Conservation (phyloP, 73 alveolate genomes). For the Urostyla sp. region DNA sequence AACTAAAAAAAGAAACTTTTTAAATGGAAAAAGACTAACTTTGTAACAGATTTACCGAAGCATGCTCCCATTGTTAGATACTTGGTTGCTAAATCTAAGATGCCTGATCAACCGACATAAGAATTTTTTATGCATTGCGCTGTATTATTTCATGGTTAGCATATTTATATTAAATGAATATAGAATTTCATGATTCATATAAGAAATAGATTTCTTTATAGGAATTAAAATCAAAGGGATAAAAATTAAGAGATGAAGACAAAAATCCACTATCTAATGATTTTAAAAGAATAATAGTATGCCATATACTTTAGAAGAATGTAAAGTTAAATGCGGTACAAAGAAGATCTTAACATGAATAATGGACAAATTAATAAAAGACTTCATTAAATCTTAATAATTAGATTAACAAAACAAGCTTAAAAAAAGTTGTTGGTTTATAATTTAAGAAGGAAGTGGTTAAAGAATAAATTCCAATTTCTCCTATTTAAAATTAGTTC, state of each 20-base stretch:
- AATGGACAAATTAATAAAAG: no score
- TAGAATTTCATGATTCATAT: conserved; percentile 23
- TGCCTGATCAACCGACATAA: background rate
- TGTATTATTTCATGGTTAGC: background rate
- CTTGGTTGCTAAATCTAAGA: conserved; percentile 54
- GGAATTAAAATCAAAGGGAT: background rate
- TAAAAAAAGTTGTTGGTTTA: no score
- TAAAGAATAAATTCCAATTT: background rate
- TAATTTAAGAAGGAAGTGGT: background rate
- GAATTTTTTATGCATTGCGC: conserved; percentile 30
- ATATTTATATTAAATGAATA: background rate
- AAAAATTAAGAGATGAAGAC: conserved; percentile 39
- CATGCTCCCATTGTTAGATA: conserved; percentile 54
- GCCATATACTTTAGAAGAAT: conserved; percentile 45
- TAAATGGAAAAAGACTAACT: conserved; percentile 67
- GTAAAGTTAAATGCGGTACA: background rate
- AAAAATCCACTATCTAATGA: conserved; percentile 21
- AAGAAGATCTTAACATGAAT: background rate
- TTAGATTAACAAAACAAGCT: no score
- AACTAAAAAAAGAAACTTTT: conserved; percentile 22
- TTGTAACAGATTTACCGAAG: conserved; percentile 66
- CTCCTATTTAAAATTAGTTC: background rate
- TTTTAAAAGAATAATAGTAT: conserved; percentile 13
- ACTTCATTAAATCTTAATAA: no score
- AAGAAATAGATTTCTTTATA: background rate